These are phyloP conservation scores for Beauveria caledonica DNA, from an alignment of 2,329 filamentous ascomycete genomes.

Conservation along the genomic window DNA sequence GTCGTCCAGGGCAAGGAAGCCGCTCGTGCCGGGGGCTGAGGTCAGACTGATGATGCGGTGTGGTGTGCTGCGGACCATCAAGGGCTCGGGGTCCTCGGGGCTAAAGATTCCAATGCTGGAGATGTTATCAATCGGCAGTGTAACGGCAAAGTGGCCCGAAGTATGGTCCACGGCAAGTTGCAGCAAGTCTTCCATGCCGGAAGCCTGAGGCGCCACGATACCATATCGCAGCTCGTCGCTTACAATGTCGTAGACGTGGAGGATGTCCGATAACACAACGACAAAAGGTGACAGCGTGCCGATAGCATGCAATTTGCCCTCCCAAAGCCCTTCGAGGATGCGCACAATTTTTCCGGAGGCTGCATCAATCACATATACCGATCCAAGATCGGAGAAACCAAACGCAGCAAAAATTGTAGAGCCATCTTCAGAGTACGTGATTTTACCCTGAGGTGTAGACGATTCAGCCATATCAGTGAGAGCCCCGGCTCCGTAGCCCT, in stretches of 20 bases:
- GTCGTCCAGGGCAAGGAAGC: conserved; percentile 71
- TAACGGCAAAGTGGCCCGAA: conserved; percentile 58
- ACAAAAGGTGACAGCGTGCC: conserved; percentile 66
- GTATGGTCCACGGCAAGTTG: conserved; percentile 64
- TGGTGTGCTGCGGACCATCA: conserved; percentile 49
- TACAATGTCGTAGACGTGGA: conserved; percentile 80
- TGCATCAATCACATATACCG: conserved; percentile 70
- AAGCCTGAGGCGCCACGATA: conserved; percentile 42
- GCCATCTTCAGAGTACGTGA: conserved; percentile 77
- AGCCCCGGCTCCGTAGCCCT: conserved; percentile 37
- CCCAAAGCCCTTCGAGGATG: conserved; percentile 60
- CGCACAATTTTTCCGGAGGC: conserved; percentile 57
- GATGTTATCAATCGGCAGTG: conserved; percentile 38
- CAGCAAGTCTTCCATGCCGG: conserved; percentile 37
- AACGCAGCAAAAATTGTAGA: conserved; percentile 69
- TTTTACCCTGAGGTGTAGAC: conserved; percentile 44
- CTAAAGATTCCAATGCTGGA: conserved; percentile 61
- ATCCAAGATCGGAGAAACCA: conserved; percentile 45
- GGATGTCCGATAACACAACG: conserved; percentile 62
- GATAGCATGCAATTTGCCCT: conserved; percentile 56
- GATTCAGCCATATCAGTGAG: conserved; percentile 21
- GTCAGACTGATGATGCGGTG: conserved; percentile 59
- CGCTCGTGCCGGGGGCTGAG: conserved; percentile 53
- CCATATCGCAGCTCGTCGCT: conserved; percentile 64
- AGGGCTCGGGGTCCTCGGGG: conserved; percentile 47